Conservation (phyloP, 164 flowering plant genomes). For the Platanus orientalis region DNA sequence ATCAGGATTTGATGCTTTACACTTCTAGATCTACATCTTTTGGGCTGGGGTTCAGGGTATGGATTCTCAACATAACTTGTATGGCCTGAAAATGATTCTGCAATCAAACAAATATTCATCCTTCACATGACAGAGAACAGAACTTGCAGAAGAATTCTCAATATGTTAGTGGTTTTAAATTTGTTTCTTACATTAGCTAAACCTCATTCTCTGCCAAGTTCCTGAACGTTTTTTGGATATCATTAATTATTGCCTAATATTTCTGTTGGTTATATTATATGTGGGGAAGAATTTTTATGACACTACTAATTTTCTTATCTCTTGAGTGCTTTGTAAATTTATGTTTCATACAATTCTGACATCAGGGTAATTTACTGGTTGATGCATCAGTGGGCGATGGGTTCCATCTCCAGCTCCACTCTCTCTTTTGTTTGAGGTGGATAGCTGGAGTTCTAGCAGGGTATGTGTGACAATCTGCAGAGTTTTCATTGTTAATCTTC, state of each 20-base stretch:
- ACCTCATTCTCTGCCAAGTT: neutral
- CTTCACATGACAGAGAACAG: neutral
- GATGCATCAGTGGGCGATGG: conserved; percentile 99
- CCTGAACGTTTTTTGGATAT: neutral
- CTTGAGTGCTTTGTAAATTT: conserved; percentile 24
- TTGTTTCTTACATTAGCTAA: neutral
- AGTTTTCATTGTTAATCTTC: neutral
- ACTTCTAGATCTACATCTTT: no score
- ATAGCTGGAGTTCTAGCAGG: conserved; percentile 81
- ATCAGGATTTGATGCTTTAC: neutral
- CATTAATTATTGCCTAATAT: neutral
- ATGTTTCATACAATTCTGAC: conserved; percentile 70
- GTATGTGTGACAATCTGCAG: conserved; percentile 37
- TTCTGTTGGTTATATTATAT: conserved; percentile 5
- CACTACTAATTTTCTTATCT: conserved; percentile 8
- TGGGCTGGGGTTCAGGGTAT: no score
- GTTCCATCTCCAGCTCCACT: conserved; percentile 64
- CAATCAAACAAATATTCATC: neutral
- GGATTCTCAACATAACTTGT: neutral
- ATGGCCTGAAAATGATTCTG: conserved; percentile 1
- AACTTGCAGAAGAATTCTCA: neutral
- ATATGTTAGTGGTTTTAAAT: neutral
- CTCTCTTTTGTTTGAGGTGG: conserved; percentile 66
- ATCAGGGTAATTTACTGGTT: conserved; percentile 89
- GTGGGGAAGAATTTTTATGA: neutral